Evolutionary conservation across 2,329 filamentous ascomycete genomes (phyloP), one percentile per base, ranked within the genome.

Genomic region (Hymenoscyphus scutula): DNA sequence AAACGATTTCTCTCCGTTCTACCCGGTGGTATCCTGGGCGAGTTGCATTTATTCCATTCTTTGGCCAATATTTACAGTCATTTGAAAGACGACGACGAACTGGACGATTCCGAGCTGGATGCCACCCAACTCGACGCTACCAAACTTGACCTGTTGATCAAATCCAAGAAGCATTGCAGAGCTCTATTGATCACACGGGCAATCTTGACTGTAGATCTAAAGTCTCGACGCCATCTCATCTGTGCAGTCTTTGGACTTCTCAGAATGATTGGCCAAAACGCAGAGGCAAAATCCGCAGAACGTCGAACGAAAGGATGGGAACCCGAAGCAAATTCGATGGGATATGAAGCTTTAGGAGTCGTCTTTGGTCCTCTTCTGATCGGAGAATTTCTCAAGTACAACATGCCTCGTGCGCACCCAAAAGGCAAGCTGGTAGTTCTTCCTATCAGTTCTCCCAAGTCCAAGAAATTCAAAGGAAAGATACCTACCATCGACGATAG

Each of bases 211-310:
- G 75, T 88, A n/a, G 77, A 78, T 60, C 88, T 85, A 0, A 81
- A 81, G 59, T 84, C 84, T 64, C 81, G 85, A 51, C 79, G 86
- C 27, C 84, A 89, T 55, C 76, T 90, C 3, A 86, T 90, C 53
- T 89, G 84, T 65, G 84, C 85, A 5, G 85, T 90, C 0, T 87
- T 90, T 71, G 88, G 87, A 0, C 76, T 90, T 13, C 76, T 89
- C 11, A 85, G 82, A 59, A 77, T 88, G 41, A 80, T 90, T 61
- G 87, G 85, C 1, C 77, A 82, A 29, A 76, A 80, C 4, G 83
- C 85, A 1, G 84, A 89, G 70, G 78, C 76, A 37, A 75, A 80
- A 0, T 78, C 79, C 4, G 77, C 81, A 29, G 81, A 86, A 69
- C 34, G 5, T 37, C 81, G 85, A 64, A 78, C 78, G 19, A 74